These are phyloP conservation scores for Candida wancherniae DNA, from an alignment of 805 yeast genomes.

Conservation along the genomic window DNA sequence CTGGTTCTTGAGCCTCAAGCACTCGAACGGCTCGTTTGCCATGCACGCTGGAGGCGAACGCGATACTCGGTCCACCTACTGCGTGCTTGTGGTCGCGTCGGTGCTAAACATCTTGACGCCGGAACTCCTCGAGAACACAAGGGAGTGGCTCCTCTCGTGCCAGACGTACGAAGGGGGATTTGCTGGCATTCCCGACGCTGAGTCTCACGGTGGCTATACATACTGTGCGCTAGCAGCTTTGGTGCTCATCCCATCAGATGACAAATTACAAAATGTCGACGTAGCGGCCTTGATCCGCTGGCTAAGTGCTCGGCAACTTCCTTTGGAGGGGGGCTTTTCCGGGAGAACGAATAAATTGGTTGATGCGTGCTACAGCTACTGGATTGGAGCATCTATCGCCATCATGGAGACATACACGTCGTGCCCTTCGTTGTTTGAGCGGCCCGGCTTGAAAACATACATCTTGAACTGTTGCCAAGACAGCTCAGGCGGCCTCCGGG, in stretches of 20 bases:
- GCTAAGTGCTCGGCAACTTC: slow-evolving; percentile 65
- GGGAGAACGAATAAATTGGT: slow-evolving; percentile 93
- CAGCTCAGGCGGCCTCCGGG: slow-evolving; percentile 68
- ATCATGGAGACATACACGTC: slow-evolving; percentile 50
- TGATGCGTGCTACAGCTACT: slow-evolving; percentile 92
- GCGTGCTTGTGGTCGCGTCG: slow-evolving; percentile 72
- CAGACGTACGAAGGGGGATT: slow-evolving; percentile 97
- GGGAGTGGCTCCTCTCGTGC: slow-evolving; percentile 60
- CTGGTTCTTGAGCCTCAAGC: slow-evolving; percentile 68
- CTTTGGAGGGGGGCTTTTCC: slow-evolving; percentile 77
- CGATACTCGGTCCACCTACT: slow-evolving; percentile 82
- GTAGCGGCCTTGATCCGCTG: slow-evolving; percentile 54
- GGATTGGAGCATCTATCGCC: slow-evolving; percentile 83
- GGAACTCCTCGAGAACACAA: slow-evolving; percentile 49
- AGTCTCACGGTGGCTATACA: slow-evolving; percentile 97
- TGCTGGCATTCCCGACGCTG: slow-evolving; percentile 71
- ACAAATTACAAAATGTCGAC: slow-evolving; percentile 35
- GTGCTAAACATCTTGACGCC: slow-evolving; percentile 59
- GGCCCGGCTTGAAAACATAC: slow-evolving; percentile 59
- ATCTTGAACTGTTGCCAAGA: slow-evolving; percentile 75
- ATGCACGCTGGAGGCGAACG: slow-evolving; percentile 78
- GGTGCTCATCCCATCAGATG: slow-evolving; percentile 42
- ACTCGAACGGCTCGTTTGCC: slow-evolving; percentile 66
- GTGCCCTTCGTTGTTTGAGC: slow-evolving; percentile 36
- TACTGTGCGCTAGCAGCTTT: slow-evolving; percentile 75